Evolutionary conservation across 139 green algal species (phyloP), one percentile per base, ranked within the genome.

Genomic region (Chlamydomonas incerta): DNA sequence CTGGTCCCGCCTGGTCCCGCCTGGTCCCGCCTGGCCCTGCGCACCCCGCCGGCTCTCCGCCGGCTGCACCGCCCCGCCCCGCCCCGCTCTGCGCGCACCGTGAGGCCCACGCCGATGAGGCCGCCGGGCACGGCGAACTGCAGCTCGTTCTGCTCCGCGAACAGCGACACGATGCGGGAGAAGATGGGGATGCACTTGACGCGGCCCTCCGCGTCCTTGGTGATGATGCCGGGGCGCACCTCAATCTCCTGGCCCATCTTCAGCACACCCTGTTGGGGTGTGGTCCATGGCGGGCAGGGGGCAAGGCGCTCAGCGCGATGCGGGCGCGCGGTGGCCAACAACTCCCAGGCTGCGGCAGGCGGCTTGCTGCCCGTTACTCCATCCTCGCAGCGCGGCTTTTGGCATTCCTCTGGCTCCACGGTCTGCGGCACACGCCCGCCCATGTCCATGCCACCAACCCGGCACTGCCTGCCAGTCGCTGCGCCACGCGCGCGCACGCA

Each of bases 51-150:
- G n/a, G n/a, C n/a, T n/a, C n/a, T n/a, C n/a, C n/a, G n/a, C n/a
- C n/a, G n/a, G n/a, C n/a, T n/a, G n/a, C n/a, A n/a, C n/a, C n/a
- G n/a, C n/a, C n/a, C n/a, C n/a, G n/a, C n/a, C n/a, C n/a, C n/a
- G n/a, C n/a, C n/a, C n/a, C n/a, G n/a, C n/a, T n/a, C 41, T 50
- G 29, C 47, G 15, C 90, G 69, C 50, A 95, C 96, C 34, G 97
- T 99, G 14, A 98, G 98, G n/a, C 98, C 98, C 26, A 99, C 96
- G 35, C 98, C 98, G 81, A 99, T 99, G 73, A 99, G 95, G 24
- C 98, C 98, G 18, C 98, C 98, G 1, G 98, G 98, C 63, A 99
- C 98, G 20, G 98, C 98, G 84, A 95, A 99, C 93, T 99, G 95
- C 89, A 99, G 93, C 88, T 95, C 90, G 89, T 99, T 99, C 86